Percentiles rank a stretch among this genome's conserved stretches.
These are phyloP conservation scores for Vigna mungo DNA, from an alignment of 306 rosid species.

Conservation along the genomic window DNA sequence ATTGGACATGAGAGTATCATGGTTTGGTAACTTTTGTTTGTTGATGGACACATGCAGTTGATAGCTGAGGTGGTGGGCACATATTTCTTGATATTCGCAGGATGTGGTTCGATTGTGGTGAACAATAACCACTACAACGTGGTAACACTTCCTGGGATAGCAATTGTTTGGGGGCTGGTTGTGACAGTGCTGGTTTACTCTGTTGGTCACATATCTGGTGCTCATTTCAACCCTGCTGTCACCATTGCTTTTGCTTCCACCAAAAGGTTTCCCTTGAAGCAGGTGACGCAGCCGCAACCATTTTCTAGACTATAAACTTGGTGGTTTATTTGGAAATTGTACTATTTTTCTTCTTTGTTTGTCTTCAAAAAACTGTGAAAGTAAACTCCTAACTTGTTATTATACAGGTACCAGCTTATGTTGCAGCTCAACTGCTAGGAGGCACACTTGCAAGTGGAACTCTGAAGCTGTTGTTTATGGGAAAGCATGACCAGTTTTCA, in stretches of 20 bases:
- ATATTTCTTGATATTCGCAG: constrained; percentile 79
- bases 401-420: constrained; percentile 71
- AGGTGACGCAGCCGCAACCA: constrained; percentile 51
- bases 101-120: constrained; percentile 76
- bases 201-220: constrained; percentile 89
- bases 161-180: constrained; percentile 75
- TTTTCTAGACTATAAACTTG: neutral
- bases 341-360: neutral
- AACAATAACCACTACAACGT: constrained; percentile 47
- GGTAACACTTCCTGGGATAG: constrained; percentile 70
- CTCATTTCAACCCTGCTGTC: constrained; percentile 90
- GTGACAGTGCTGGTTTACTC: constrained; percentile 73
- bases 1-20: neutral
- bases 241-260: constrained; percentile 80
- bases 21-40: constrained; percentile 12
- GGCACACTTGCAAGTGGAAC: constrained; percentile 83
- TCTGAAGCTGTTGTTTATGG: constrained; percentile 63
- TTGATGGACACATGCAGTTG: constrained; percentile 51
- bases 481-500: constrained; percentile 51
- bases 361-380: neutral
- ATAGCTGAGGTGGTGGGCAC: constrained; percentile 83
- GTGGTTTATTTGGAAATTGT: too few relatives aligned
- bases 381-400: neutral
- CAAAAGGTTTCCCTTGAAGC: constrained; percentile 65
- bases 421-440: constrained; percentile 70